Conservation (phyloP, 768 basidiomycete species). For the Leccinum incarnatum region DNA sequence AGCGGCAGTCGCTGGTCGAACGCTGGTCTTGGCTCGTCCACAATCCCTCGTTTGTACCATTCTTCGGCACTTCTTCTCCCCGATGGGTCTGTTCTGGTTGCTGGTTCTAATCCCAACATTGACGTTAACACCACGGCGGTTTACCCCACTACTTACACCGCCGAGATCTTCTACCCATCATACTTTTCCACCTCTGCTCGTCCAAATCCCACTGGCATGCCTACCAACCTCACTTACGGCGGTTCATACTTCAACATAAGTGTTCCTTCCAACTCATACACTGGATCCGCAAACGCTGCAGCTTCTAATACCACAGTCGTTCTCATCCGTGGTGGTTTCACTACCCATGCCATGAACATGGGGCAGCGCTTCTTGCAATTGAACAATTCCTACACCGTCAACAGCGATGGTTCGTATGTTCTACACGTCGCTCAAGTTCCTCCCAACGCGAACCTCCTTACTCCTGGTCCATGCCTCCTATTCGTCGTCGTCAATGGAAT, state of each 20-base stretch:
- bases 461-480: constrained; percentile 85
- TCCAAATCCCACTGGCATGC: constrained; percentile 71
- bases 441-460: constrained; percentile 82
- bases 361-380: constrained; percentile 83
- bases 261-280: constrained; percentile 62
- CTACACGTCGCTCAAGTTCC: constrained; percentile 83
- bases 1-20: constrained; percentile 74
- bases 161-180: constrained; percentile 88
- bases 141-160: constrained; percentile 77
- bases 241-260: constrained; percentile 77
- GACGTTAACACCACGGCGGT: constrained; percentile 67
- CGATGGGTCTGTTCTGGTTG: constrained; percentile 81
- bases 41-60: constrained; percentile 85
- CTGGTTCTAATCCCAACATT: constrained; percentile 92
- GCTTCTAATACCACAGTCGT: constrained; percentile 76
- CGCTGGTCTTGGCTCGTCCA: constrained; percentile 57
- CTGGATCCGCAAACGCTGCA: constrained; percentile 63
- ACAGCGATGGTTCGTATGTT: constrained; percentile 68
- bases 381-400: constrained; percentile 82
- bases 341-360: constrained; percentile 89
- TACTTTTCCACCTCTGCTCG: constrained; percentile 75
- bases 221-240: constrained; percentile 76
- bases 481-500: constrained; percentile 85
- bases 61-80: constrained; percentile 86
- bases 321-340: constrained; percentile 79